Evolutionary conservation across 768 basidiomycete species (phyloP).

Genomic region (Mycena venus): DNA sequence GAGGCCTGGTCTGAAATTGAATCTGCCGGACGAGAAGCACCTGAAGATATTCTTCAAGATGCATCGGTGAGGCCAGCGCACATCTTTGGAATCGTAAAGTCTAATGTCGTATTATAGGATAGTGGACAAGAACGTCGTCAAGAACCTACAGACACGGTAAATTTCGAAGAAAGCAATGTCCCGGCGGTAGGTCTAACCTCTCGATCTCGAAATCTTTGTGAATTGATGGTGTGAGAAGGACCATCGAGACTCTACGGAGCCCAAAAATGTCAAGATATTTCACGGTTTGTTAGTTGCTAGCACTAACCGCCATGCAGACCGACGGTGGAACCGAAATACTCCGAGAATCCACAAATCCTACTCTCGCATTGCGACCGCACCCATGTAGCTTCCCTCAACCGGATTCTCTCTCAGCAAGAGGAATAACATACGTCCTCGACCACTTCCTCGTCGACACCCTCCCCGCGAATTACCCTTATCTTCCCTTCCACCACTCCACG

Average conservation of each 20-base stretch:
- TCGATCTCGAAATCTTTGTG: background rate
- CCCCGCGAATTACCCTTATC: slow-evolving; percentile 3
- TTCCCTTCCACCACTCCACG: background rate
- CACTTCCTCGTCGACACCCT: slow-evolving; percentile 3
- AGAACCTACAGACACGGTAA: background rate
- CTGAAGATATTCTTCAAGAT: no score
- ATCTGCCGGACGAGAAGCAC: no score
- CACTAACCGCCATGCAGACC: background rate
- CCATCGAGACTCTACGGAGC: background rate
- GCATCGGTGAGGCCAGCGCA: no score
- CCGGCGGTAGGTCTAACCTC: background rate
- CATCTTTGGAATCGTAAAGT: no score
- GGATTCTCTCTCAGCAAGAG: background rate
- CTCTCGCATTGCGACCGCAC: background rate
- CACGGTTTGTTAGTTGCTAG: background rate
- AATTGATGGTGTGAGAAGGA: background rate
- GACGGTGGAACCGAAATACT: background rate
- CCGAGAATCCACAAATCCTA: background rate
- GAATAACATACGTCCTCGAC: background rate
- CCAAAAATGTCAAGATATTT: background rate
- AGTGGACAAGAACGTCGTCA: no score
- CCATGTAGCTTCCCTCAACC: slow-evolving; percentile 1
- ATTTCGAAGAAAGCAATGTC: background rate
- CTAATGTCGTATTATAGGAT: no score
- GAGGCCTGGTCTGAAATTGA: no score